Evolutionary conservation across 495 filamentous ascomycete genomes (phyloP), one percentile per base, ranked within the genome.

Genomic region (Xylaria sp.): DNA sequence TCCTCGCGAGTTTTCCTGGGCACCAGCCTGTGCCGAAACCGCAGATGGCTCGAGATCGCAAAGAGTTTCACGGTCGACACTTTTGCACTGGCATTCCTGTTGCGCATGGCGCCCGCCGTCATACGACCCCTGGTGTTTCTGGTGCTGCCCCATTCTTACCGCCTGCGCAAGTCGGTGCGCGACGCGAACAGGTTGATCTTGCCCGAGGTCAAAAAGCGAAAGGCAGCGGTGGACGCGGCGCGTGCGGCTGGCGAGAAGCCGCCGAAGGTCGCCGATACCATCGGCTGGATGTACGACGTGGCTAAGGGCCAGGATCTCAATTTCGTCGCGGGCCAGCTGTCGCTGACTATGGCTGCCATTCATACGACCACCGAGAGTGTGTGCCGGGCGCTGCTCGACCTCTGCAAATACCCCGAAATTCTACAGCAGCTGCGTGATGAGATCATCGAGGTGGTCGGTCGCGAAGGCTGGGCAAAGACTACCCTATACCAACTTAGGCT

Each of bases 1-100:
- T 84, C 85, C 3, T 81, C 84, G 3, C 75, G 81, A 26, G 77
- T 86, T n/a, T 87, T 87, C 66, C 72, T 86, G 8, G 86, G 86
- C 37, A 73, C 70, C 0, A 74, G 76, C 0, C 61, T 86, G 12
- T 84, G 82, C 67, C 81, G 81, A 9, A 81, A 87, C 67, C 72
- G 75, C 8, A 72, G 80, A 58, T 87, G 85, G 86, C 78, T 84
- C 17, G 76, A 79, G 3, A 81, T 84, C 17, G 74, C 83, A 0
- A 81, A 83, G 44, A 76, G 74, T 14, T 86, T 84, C 69, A 84
- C 85, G 5, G 61, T 81, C 19, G 76, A 82, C 44, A 65, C 73
- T 5, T 82, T 83, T 52, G 35, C 76, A 0, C 78, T 78, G 0
- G 76, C 79, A 4, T 63, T 69, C 29, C 61, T 76, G 1, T 76